Evolutionary conservation across 177 flowering plant species (phyloP).

Genomic region (Tripterygium wilfordii): DNA sequence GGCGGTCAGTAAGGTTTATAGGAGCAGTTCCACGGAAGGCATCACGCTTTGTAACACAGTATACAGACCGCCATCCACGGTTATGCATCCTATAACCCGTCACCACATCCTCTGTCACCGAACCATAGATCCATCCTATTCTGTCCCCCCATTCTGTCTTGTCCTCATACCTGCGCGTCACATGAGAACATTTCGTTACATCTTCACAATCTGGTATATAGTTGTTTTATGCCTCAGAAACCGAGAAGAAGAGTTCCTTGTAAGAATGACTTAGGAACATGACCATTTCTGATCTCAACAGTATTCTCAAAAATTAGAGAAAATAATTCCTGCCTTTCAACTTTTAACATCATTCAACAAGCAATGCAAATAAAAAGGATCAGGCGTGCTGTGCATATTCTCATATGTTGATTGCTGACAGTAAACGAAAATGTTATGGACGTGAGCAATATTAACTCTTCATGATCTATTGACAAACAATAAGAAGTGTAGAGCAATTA

Average conservation of each 20-base stretch:
- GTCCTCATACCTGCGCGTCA: slow-evolving; percentile 58
- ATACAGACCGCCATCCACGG: slow-evolving; percentile 78
- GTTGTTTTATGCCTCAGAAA: too few species aligned
- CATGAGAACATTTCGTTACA: background rate
- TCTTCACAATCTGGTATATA: too few species aligned
- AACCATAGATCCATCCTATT: slow-evolving; percentile 83
- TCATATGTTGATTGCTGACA: background rate
- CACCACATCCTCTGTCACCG: slow-evolving; percentile 78
- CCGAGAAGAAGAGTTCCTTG: too few species aligned
- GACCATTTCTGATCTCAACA: too few species aligned
- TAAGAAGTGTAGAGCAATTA: slow-evolving; percentile 9
- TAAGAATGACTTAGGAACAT: too few species aligned
- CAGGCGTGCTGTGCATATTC: too few species aligned
- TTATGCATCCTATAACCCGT: slow-evolving; percentile 83
- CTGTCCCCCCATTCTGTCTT: slow-evolving; percentile 78
- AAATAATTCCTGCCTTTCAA: too few species aligned
- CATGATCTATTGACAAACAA: background rate
- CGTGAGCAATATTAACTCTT: too few species aligned
- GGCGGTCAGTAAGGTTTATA: slow-evolving; percentile 67
- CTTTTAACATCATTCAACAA: too few species aligned
- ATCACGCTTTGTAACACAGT: slow-evolving; percentile 69
- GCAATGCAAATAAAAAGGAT: too few species aligned
- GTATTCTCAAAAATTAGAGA: too few species aligned
- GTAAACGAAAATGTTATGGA: too few species aligned
- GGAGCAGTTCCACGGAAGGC: slow-evolving; percentile 81